Conservation (phyloP, 2,329 filamentous ascomycete species). For the Shiraia bambusicola region DNA sequence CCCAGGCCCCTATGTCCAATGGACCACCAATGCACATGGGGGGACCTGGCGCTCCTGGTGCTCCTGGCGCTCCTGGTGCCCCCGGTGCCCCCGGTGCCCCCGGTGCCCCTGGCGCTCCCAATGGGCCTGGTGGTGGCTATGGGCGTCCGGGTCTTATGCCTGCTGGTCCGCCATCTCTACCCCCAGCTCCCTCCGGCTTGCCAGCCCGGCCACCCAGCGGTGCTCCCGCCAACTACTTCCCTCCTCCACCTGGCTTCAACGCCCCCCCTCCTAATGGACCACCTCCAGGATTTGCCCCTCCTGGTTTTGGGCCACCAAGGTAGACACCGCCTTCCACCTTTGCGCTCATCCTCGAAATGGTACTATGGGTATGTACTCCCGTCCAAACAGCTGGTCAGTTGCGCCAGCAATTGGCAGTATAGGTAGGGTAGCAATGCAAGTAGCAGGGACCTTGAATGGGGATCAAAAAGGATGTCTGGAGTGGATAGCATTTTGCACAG, state of each 20-base stretch:
- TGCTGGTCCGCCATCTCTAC: constrained; percentile 50
- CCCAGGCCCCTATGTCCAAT: constrained; percentile 27
- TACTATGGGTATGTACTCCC: too few relatives aligned
- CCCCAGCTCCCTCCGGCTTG: constrained; percentile 60
- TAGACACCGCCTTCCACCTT: constrained; percentile 1
- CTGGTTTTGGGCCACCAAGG: constrained; percentile 18
- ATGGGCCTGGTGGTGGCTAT: constrained; percentile 23
- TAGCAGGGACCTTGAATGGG: too few relatives aligned
- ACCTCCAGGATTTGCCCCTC: constrained; percentile 16
- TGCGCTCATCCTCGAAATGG: too few relatives aligned
- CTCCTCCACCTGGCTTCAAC: constrained; percentile 29
- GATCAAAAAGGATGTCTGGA: too few relatives aligned
- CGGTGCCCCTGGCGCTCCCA: constrained; percentile 25
- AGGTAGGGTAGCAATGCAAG: too few relatives aligned
- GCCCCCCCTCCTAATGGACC: constrained; percentile 11
- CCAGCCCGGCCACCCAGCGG: constrained; percentile 73
- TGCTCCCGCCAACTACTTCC: constrained; percentile 48
- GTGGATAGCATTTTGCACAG: too few relatives aligned
- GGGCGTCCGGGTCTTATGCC: constrained; percentile 26
- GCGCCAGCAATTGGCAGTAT: too few relatives aligned
- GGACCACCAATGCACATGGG: constrained; percentile 43
- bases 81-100: constrained; percentile 46
- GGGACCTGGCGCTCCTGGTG: constrained; percentile 30
- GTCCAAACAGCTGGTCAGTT: too few relatives aligned
- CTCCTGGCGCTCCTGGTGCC: constrained; percentile 11